Base-by-base conservation (phyloP, 2,329 filamentous ascomycete species). In the Cordyceps cateniannulata region DNA sequence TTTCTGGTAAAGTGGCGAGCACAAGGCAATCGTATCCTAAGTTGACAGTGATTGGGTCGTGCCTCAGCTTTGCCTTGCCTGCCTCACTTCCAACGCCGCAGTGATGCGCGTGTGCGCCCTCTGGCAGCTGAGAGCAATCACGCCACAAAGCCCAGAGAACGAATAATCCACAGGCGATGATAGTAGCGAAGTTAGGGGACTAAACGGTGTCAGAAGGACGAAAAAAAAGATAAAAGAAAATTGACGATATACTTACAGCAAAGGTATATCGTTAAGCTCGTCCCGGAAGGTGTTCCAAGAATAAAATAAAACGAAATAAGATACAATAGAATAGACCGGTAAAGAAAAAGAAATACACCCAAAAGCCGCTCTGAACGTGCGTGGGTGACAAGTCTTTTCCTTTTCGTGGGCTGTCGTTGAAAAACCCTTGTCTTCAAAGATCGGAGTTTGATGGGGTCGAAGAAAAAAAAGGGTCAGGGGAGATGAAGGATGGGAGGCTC, bases 301-400 rank as follows among this genome's bases (percentile, higher is more conserved):
- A 22, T 22, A n/a, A 59, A 12, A 6, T 9, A 4, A n/a, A 50
- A 32, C 18, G 48, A 50, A 60, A 22, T 12, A 51, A 12, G 16
- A 42, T 32, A 20, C 16, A 56, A 20, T 20, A 45, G n/a, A 22
- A 24, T 10, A 47, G 18, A 54, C 4, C 2, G 10, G 9, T 10
- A 25, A 61, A 44, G 27, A 60, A 56, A n/a, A 60, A 35, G n/a
- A 45, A 12, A 49, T 42, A n/a, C 29, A 61, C 32, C 44, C 42
- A 27, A 50, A 50, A 50, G 18, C 32, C 55, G 55, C 55, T 58
- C 55, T 58, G 32, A 58, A 58, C 55, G 55, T 50, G 55, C 29
- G 55, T 50, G 35, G 44, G 55, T 25, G 53, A 56, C 25, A 56
- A 47, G 40, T 57, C 45, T 27, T 49, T 58, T 29, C 18, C 16